A percentile compares a stretch with the other conserved stretches of the same genome.
phyloP scores from a whole-genome alignment of 352 stramenopile genomes.

The Phytopythium helicoides region DNA sequence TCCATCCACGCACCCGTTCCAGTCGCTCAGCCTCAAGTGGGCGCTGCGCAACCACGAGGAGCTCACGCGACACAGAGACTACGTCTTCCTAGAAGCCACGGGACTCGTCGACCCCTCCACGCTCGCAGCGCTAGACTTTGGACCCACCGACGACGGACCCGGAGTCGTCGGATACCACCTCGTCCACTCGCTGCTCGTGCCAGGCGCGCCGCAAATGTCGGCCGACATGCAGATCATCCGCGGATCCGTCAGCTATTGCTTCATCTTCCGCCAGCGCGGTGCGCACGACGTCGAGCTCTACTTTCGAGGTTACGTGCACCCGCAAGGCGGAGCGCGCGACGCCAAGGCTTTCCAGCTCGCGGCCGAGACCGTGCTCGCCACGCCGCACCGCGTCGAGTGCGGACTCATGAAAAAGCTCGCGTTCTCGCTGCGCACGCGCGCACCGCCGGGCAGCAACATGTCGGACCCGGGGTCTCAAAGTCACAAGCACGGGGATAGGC shows the following conservation, averaged over 20 bases:
- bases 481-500: slow-evolving; percentile 18
- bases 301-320: slow-evolving; percentile 48
- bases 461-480: slow-evolving; percentile 1
- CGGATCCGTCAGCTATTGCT: slow-evolving; percentile 53
- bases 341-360: slow-evolving; percentile 40
- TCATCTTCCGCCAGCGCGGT: slow-evolving; percentile 38
- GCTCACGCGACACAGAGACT: slow-evolving; percentile 57
- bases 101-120: slow-evolving; percentile 23
- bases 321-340: slow-evolving; percentile 45
- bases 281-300: slow-evolving; percentile 50
- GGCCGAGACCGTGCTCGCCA: slow-evolving; percentile 41
- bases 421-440: slow-evolving; percentile 47
- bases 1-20: slow-evolving; percentile 46
- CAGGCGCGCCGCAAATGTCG: slow-evolving; percentile 47
- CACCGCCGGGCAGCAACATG: slow-evolving; percentile 3
- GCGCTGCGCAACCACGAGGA: slow-evolving; percentile 50
- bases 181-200: slow-evolving; percentile 52
- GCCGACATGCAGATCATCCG: slow-evolving; percentile 66
- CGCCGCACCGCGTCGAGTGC: slow-evolving; percentile 39
- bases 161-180: slow-evolving; percentile 46
- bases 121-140: background rate
- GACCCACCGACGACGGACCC: background rate
- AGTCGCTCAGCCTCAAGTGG: slow-evolving; percentile 66
- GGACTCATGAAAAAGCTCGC: slow-evolving; percentile 74
- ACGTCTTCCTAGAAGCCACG: slow-evolving; percentile 68